Evolutionary conservation across 352 stramenopile genomes (phyloP), one percentile per base, ranked within the genome.

Genomic region (Phytophthora meadii): DNA sequence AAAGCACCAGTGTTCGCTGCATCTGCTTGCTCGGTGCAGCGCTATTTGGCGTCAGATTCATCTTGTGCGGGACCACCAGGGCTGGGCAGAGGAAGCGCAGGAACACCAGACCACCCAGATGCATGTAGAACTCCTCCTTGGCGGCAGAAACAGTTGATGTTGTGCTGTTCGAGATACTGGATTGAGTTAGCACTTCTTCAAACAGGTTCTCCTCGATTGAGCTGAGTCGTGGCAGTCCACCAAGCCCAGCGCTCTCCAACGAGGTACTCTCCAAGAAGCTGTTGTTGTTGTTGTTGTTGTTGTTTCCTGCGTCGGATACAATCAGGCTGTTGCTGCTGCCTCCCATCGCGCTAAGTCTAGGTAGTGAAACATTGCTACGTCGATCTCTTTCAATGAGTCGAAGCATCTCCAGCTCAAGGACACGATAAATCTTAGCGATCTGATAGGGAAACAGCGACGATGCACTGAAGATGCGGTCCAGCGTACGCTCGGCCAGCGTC

Each of bases 41-140:
- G 11, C 54, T 76, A 27, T 76, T 65, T 1, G 81, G 84, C 7
- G 84, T 90, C 45, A 95, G 61, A 9, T 77, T 72, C 68, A 91
- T 80, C 39, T 90, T 88, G 61, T 92, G 82, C 15, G 87, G 87
- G 52, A 90, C 75, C 51, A 95, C 73, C 9, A 95, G 65, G 14
- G 84, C 84, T 1, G 87, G 87, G 40, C 87, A 95, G 28, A 95
- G 58, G 48, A 92, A 92, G 10, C 87, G 76, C 46, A 95, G 63
- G 60, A 95, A 95, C 10, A 95, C 69, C 17, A 93, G 73, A 0
- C 84, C 87, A 32, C 87, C 87, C 12, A 95, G 58, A 30, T 93
- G 84, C 68, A 91, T 77, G 51, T 87, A 81, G 47, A 93, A 92
- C 62, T 93, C 84, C 24, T 91, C 82, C 40, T 84, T 80, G 0